A percentile compares a stretch with the other conserved stretches of the same genome.
These are phyloP conservation scores for Gastrodia elata DNA, from an alignment of 106 monocot species.

Conservation along the genomic window DNA sequence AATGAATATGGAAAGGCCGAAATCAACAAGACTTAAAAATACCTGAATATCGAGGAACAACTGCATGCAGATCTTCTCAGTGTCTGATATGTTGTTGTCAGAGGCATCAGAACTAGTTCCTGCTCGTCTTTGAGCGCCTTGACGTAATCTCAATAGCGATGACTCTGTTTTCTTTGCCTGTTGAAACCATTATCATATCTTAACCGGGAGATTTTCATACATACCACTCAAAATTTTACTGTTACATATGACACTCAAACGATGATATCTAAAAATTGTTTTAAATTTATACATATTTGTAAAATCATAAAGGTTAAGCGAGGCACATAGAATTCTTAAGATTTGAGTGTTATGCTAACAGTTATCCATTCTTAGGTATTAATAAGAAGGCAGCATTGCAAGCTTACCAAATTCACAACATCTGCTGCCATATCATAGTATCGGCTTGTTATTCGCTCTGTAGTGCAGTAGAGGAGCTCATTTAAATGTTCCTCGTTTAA, in stretches of 20 bases:
- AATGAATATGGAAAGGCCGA: not conserved
- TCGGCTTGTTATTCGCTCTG: constrained; percentile 59
- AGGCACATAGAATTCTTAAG: too few relatives aligned
- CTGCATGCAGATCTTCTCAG: constrained; percentile 97
- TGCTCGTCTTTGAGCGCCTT: constrained; percentile 78
- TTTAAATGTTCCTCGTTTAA: constrained; percentile 41
- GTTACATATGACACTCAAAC: too few relatives aligned
- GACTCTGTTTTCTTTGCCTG: constrained; percentile 87
- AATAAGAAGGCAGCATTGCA: not conserved
- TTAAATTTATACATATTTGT: too few relatives aligned
- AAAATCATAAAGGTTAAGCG: too few relatives aligned
- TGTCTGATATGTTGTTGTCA: constrained; percentile 77
- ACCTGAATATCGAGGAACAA: constrained; percentile 98
- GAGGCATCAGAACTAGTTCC: constrained; percentile 65
- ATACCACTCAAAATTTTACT: too few relatives aligned
- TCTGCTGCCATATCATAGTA: constrained; percentile 81
- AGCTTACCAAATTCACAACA: constrained; percentile 72
- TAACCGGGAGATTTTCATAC: too few relatives aligned
- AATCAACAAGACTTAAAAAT: not conserved
- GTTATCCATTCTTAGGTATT: constrained; percentile 4
- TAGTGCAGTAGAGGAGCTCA: constrained; percentile 31
- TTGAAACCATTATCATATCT: not conserved
- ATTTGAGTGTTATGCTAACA: too few relatives aligned
- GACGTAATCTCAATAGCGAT: constrained; percentile 76
- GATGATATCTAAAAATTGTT: too few relatives aligned